Evolutionary conservation across 2,329 filamentous ascomycete genomes (phyloP).

Genomic region (Monosporascus sp.): DNA sequence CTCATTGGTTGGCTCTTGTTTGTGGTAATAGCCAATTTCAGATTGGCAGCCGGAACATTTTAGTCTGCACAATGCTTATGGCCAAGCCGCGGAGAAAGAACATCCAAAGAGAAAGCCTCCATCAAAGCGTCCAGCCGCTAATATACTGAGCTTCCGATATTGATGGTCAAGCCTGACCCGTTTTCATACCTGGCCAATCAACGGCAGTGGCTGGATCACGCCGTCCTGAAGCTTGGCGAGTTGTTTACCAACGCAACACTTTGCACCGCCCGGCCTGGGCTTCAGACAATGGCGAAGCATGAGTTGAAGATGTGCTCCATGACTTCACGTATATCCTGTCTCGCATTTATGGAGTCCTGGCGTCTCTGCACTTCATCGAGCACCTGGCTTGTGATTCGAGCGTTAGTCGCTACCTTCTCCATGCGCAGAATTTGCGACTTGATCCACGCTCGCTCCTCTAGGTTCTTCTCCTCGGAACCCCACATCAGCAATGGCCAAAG

Average conservation of each 20-base stretch:
- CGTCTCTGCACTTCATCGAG: constrained; percentile 39
- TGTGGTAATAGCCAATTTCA: background rate
- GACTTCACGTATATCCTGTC: constrained; percentile 39
- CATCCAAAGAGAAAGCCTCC: too few relatives aligned
- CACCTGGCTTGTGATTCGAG: constrained; percentile 39
- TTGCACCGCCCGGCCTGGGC: background rate
- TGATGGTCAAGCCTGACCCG: too few relatives aligned
- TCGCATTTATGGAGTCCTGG: constrained; percentile 33
- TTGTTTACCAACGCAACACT: too few relatives aligned
- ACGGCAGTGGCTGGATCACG: too few relatives aligned
- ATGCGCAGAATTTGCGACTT: constrained; percentile 41
- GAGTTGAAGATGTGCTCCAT: constrained; percentile 45
- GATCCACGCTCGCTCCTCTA: constrained; percentile 44
- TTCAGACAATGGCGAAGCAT: constrained; percentile 47
- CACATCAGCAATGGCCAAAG: constrained; percentile 53
- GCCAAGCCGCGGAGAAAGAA: too few relatives aligned
- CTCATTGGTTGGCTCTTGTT: background rate
- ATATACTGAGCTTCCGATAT: too few relatives aligned
- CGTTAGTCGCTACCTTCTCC: constrained; percentile 39
- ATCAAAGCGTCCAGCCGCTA: too few relatives aligned
- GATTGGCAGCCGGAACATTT: background rate
- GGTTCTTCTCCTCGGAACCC: constrained; percentile 48
- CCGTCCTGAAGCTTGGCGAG: too few relatives aligned
- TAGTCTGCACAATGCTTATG: background rate
- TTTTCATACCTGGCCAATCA: too few relatives aligned